Percentiles rank a stretch among this genome's conserved stretches.
These are phyloP conservation scores for Xylaria scruposa DNA, from an alignment of 495 filamentous ascomycete genomes.

Conservation along the genomic window DNA sequence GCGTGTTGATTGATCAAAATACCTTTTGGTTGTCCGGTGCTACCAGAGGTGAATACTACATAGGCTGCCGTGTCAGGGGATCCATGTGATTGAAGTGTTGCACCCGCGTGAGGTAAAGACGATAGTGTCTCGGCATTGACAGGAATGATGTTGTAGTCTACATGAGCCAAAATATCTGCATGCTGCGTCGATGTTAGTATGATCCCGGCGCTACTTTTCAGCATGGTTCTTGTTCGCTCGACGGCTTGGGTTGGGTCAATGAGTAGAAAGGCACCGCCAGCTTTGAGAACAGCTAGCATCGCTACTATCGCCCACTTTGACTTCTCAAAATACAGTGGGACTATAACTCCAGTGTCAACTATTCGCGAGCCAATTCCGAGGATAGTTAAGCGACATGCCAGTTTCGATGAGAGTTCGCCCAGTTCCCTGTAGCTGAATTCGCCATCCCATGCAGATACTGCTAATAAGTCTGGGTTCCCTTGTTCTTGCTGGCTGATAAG, in stretches of 20 bases:
- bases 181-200: not conserved
- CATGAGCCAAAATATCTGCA: not conserved
- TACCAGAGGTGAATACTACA: constrained; percentile 50
- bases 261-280: too few species aligned
- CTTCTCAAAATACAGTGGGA: too few species aligned
- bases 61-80: not conserved
- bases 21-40: constrained; percentile 52
- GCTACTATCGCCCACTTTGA: too few species aligned
- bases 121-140: not conserved
- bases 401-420: too few species aligned
- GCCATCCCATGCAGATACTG: too few species aligned
- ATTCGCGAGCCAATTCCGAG: too few species aligned
- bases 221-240: not conserved
- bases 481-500: too few species aligned
- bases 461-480: too few species aligned
- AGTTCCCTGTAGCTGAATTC: too few species aligned
- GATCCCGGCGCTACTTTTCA: not conserved
- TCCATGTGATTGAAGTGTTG: not conserved
- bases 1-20: constrained; percentile 44
- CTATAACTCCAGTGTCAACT: too few species aligned
- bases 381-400: too few species aligned
- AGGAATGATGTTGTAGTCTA: not conserved
- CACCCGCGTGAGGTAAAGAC: not conserved
- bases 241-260: not conserved
- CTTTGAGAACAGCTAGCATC: too few species aligned